Evolutionary conservation across 257 asterid species (phyloP), one percentile per base, ranked within the genome.

Genomic region (Penstemon barbatus): DNA sequence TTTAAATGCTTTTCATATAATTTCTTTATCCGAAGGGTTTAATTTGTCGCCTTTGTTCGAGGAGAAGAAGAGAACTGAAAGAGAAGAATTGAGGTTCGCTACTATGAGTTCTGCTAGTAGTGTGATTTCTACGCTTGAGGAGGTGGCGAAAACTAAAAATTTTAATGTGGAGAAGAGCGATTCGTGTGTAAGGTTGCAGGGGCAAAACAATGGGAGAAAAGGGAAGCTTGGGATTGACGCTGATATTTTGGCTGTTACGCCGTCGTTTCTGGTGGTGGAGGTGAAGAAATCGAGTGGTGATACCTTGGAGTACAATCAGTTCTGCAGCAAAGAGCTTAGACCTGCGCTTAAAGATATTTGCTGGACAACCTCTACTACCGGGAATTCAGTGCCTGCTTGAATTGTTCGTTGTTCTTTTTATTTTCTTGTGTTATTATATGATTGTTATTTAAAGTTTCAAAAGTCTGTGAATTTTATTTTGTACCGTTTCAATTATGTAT

Each of bases 191-290:
- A 73, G 83, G 41, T 11, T 84, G 70, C 89, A 79, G 70, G 86
- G 86, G 5, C 61, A 71, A 15, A 77, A 69, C 68, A 50, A 1
- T 19, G 89, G 89, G 12, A 72, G 89, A 36, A 84, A 84, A 68
- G 89, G 89, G 39, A 84, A 81, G 77, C 75, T 84, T 0, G 86
- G 89, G 57, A 84, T 84, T 11, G 69, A 80, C 18, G 89, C 83
- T 0, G 85, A 81, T 43, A 76, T 84, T 1, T 84, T 81, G 13
- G 80, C 85, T 1, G 61, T 84, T 5, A 71, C 86, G 7, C 79
- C 82, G 13, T 79, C 86, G 5, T 74, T 84, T 15, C 68, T 79
- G 12, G 83, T 84, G 33, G 83, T 84, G 9, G 86, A 84, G 69
- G 89, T 84, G 63, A 84, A 79, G 71, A 84, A 79, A 15, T 62